Percentiles rank a stretch among this genome's conserved stretches.
Evolutionary conservation across 2,329 filamentous ascomycete species (phyloP).

Genomic region (Clathrospora elynae): DNA sequence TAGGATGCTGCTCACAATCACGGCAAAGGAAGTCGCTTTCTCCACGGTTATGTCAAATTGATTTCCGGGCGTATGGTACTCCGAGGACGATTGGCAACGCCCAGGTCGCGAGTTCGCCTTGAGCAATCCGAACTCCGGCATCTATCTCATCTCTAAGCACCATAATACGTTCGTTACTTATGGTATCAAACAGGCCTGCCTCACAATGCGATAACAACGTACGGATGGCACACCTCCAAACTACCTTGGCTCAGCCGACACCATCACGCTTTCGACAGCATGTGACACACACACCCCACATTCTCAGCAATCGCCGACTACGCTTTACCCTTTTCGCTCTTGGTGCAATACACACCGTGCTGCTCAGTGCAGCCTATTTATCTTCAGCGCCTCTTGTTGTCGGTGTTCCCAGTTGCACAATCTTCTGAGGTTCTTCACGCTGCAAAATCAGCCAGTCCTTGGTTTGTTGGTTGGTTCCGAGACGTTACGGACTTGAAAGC

Average conservation of each 20-base stretch:
- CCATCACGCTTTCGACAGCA: constrained; percentile 20
- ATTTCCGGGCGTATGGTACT: no score
- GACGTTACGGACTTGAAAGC: no score
- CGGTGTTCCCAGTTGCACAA: no score
- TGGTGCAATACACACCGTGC: constrained; percentile 4
- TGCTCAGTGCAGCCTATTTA: background rate
- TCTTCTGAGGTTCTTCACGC: no score
- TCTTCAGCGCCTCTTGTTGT: no score
- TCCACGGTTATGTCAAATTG: background rate
- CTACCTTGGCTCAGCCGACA: constrained; percentile 20
- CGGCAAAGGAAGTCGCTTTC: background rate
- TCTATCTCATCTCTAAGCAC: background rate
- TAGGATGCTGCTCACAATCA: background rate
- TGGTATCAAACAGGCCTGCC: constrained; percentile 2
- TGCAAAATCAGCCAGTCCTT: no score
- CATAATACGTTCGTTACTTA: background rate
- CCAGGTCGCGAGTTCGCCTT: no score
- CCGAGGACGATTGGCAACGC: no score
- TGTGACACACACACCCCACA: constrained; percentile 30
- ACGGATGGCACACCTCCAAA: constrained; percentile 30
- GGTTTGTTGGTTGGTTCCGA: no score
- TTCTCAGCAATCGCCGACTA: constrained; percentile 15
- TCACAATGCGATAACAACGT: constrained; percentile 12
- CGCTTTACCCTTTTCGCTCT: constrained; percentile 12
- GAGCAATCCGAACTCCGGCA: background rate